These are phyloP conservation scores for Coniochaeta sp. DNA, from an alignment of 2,329 filamentous ascomycete genomes.

Conservation along the genomic window DNA sequence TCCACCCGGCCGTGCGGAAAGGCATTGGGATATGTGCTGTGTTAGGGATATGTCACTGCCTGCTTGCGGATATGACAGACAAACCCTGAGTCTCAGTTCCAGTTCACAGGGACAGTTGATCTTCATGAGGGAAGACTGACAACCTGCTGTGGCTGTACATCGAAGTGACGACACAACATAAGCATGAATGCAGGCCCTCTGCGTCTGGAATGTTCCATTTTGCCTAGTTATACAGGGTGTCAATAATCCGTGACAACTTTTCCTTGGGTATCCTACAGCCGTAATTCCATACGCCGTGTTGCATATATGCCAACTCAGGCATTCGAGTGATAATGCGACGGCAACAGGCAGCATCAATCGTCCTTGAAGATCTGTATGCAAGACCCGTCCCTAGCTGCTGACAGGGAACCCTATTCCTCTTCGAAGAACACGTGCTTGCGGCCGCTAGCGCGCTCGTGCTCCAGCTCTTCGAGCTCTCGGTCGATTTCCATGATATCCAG, in stretches of 20 bases:
- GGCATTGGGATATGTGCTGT: neutral
- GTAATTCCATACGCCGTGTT: neutral
- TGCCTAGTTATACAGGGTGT: constrained; percentile 1
- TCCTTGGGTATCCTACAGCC: neutral
- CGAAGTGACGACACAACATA: constrained; percentile 4
- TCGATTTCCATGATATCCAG: constrained; percentile 61
- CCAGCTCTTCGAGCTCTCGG: constrained; percentile 48
- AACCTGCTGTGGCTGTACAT: neutral
- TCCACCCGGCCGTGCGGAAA: constrained; percentile 66
- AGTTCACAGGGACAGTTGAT: neutral
- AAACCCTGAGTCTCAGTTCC: neutral
- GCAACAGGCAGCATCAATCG: neutral
- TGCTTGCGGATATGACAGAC: neutral
- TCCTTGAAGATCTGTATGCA: neutral
- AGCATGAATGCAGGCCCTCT: neutral
- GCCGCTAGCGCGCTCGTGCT: constrained; percentile 36
- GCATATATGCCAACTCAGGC: neutral
- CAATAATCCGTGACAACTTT: neutral
- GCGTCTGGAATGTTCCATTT: constrained; percentile 4
- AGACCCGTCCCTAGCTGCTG: neutral
- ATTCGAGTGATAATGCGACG: neutral
- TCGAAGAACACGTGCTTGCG: constrained; percentile 47
- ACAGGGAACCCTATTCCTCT: constrained; percentile 14
- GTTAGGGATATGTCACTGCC: neutral
- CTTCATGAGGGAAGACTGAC: neutral